Evolutionary conservation across 257 asterid genomes (phyloP).

Genomic region (Avicennia marina): DNA sequence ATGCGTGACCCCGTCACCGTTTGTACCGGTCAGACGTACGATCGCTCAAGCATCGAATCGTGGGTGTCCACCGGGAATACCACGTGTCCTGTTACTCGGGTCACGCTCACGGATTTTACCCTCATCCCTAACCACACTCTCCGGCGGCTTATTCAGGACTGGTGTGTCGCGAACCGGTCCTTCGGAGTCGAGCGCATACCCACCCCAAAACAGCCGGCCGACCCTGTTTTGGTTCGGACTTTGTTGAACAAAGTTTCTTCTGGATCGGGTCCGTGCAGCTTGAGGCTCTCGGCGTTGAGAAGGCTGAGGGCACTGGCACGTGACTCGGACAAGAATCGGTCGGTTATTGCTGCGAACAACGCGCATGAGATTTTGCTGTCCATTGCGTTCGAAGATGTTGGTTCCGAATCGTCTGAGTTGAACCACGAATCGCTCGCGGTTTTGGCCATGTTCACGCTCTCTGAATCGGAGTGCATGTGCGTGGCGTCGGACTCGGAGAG

Average conservation of each 20-base stretch:
- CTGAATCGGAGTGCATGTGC: constrained; percentile 61
- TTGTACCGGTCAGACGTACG: constrained; percentile 95
- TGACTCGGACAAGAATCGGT: constrained; percentile 86
- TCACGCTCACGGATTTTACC: constrained; percentile 64
- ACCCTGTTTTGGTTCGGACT: constrained; percentile 62
- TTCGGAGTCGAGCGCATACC: constrained; percentile 89
- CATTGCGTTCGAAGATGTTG: constrained; percentile 36
- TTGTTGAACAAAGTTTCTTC: constrained; percentile 61
- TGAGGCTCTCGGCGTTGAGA: constrained; percentile 58
- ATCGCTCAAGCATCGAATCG: constrained; percentile 86
- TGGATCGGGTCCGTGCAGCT: constrained; percentile 29
- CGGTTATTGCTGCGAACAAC: constrained; percentile 49
- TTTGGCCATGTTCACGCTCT: constrained; percentile 51
- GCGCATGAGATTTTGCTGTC: constrained; percentile 53
- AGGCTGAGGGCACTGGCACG: constrained; percentile 68
- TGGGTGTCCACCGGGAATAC: constrained; percentile 97
- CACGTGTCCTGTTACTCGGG: constrained; percentile 89
- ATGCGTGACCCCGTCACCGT: constrained; percentile 96
- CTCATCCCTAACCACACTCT: constrained; percentile 93
- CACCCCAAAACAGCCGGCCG: constrained; percentile 98
- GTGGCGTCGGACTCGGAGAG: constrained; percentile 61
- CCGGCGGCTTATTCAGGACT: constrained; percentile 86
- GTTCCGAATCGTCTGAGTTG: constrained; percentile 44
- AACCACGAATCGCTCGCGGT: constrained; percentile 67
- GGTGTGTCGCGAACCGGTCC: constrained; percentile 92